Base-by-base conservation (phyloP, 2,329 filamentous ascomycete species). In the Epichloe coenophiala region DNA sequence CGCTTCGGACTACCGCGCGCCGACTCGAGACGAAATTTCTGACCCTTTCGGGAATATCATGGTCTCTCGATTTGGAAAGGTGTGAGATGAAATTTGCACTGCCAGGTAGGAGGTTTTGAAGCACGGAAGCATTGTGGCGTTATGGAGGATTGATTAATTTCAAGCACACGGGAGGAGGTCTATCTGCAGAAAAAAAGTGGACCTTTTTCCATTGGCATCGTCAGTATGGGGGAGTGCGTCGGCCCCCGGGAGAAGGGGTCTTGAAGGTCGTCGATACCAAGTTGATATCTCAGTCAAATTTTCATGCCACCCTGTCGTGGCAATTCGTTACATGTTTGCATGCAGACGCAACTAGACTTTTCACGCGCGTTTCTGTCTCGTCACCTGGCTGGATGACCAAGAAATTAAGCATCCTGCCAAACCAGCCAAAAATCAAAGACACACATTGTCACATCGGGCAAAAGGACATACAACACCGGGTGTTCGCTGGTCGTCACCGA, bases 1-100 rank as follows among this genome's bases (percentile, higher is more conserved):
- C 23, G 53, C 59, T 15, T 61, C 65, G 8, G 71, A 76, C 38
- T 56, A 64, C 35, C 58, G 66, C 7, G 65, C 70, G 41, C 60
- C 71, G 7, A 71, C 72, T 6, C 67, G 66, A 49, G 64, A 68
- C 19, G 74, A 80, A 45, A 80, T 80, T 51, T 72, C 73, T 15
- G 73, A 80, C 51, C 66, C 71, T 31, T 80, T 81, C 61, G 69
- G 72, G 54, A 78, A 74, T 58, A 67, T 80, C 47, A 74, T 80
- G 73, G 77, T 80, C 40, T 62, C 58, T 45, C 68, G 56, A 60
- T 40, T 35, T 13, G 41, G 3, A 5, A 17, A 9, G 12, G 9
- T 36, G 17, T 12, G 31, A 21, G n/a, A 23, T 37, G 15, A 37
- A 13, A 17, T n/a, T 17, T 21, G 3, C 1, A 27, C n/a, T 49